Conservation (phyloP, 305 asterid genomes). For the Ilex paraguariensis region DNA sequence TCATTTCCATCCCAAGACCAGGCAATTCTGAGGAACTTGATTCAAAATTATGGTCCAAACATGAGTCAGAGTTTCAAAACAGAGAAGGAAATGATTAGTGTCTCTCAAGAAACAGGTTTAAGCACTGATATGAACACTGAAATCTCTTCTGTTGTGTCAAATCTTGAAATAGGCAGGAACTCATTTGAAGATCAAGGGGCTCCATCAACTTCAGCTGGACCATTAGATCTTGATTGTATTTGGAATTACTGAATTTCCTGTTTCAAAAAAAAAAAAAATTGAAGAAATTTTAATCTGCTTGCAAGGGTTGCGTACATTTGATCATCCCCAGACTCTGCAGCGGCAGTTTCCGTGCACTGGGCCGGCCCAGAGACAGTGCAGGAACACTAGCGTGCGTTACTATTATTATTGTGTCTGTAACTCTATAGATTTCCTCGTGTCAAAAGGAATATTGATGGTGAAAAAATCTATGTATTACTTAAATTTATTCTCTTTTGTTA, state of each 20-base stretch:
- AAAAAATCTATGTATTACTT: too few relatives aligned
- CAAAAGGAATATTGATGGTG: too few relatives aligned
- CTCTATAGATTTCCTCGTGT: too few relatives aligned
- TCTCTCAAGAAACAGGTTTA: conserved; percentile 49
- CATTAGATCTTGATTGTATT: conserved; percentile 18
- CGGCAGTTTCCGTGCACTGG: too few relatives aligned
- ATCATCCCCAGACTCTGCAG: too few relatives aligned
- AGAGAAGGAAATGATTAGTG: conserved; percentile 34
- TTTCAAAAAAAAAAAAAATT: too few relatives aligned
- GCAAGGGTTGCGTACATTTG: too few relatives aligned
- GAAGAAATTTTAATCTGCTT: too few relatives aligned
- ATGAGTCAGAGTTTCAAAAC: conserved; percentile 32
- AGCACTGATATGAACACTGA: conserved; percentile 44
- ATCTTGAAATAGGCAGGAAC: conserved; percentile 17
- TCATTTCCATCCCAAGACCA: conserved; percentile 36
- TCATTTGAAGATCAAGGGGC: conserved; percentile 15
- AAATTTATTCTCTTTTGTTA: too few relatives aligned
- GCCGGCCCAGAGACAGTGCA: too few relatives aligned
- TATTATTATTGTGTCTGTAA: too few relatives aligned
- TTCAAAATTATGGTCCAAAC: conserved; percentile 39
- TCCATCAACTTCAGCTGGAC: conserved; percentile 11
- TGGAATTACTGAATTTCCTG: conserved; percentile 18
- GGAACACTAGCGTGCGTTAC: too few relatives aligned
- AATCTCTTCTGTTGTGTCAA: conserved; percentile 23
- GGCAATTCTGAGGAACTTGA: conserved; percentile 27